phyloP scores from a whole-genome alignment of 208 protist species.

The Porcisia hertigi region DNA sequence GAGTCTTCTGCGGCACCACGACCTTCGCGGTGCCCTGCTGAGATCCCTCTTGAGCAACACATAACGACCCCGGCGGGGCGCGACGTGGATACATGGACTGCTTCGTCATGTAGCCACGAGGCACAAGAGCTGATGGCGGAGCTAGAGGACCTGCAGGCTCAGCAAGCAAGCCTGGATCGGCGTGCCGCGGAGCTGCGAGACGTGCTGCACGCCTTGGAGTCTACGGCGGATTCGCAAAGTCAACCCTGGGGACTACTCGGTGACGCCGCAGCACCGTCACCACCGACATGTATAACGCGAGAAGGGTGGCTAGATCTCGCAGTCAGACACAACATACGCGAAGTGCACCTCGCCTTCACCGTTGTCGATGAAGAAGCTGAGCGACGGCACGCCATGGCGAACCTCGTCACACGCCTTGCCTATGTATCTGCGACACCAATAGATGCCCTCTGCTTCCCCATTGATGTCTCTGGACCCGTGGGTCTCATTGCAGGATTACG shows the following conservation, averaged over 20 bases:
- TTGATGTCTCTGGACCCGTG: constrained; percentile 54
- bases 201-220: constrained; percentile 27
- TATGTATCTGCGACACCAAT: constrained; percentile 35
- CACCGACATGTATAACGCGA: not conserved
- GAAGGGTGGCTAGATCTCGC: constrained; percentile 11
- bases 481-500: constrained; percentile 65
- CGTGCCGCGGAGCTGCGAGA: constrained; percentile 15
- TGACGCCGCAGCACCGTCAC: not conserved
- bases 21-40: not conserved
- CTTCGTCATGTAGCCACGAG: not conserved
- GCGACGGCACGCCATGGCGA: constrained; percentile 13
- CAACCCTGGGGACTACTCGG: not conserved
- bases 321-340: constrained; percentile 26
- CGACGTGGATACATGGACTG: not conserved
- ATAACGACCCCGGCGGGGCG: not conserved
- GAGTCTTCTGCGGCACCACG: not conserved
- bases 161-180: constrained; percentile 15
- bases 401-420: constrained; percentile 19
- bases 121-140: constrained; percentile 7
- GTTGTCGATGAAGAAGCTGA: constrained; percentile 34
- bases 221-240: not conserved
- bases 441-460: constrained; percentile 48
- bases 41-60: not conserved
- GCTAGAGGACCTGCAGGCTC: constrained; percentile 14
- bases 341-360: constrained; percentile 42